Conservation (phyloP, 2,329 filamentous ascomycete species). For the Hirsutella minnesotensis region DNA sequence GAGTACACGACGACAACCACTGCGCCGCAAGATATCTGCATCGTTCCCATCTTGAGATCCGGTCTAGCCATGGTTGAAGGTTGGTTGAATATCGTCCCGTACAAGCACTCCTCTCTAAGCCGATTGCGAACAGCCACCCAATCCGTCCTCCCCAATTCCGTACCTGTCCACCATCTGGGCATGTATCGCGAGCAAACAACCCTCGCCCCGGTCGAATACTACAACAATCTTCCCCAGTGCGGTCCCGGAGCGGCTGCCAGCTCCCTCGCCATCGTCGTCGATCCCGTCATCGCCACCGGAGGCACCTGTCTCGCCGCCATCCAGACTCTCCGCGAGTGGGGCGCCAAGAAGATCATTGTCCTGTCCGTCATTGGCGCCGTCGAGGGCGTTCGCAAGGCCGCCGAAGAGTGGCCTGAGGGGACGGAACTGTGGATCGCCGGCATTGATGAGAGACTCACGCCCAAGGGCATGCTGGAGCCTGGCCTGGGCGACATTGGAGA, state of each 20-base stretch:
- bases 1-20: slow-evolving; percentile 57
- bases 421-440: slow-evolving; percentile 75
- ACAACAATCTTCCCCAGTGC: slow-evolving; percentile 88
- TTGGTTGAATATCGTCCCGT: slow-evolving; percentile 21
- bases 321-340: slow-evolving; percentile 82
- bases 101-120: too few species aligned
- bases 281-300: slow-evolving; percentile 89
- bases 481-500: slow-evolving; percentile 88
- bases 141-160: slow-evolving; percentile 66
- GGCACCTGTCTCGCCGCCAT: slow-evolving; percentile 84
- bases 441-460: slow-evolving; percentile 62
- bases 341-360: slow-evolving; percentile 69
- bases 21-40: slow-evolving; percentile 55
- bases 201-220: slow-evolving; percentile 88
- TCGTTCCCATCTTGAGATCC: slow-evolving; percentile 87
- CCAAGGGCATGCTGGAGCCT: slow-evolving; percentile 80
- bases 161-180: slow-evolving; percentile 85
- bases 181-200: slow-evolving; percentile 85
- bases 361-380: slow-evolving; percentile 63
- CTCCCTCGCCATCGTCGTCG: slow-evolving; percentile 68
- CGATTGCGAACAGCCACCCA: slow-evolving; percentile 48
- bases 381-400: slow-evolving; percentile 59
- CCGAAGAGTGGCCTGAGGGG: slow-evolving; percentile 64
- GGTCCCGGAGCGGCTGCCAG: slow-evolving; percentile 23
- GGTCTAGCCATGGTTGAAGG: slow-evolving; percentile 86